Base-by-base conservation (phyloP, 2,329 filamentous ascomycete genomes). In the Ascochyta clinopodiicola region DNA sequence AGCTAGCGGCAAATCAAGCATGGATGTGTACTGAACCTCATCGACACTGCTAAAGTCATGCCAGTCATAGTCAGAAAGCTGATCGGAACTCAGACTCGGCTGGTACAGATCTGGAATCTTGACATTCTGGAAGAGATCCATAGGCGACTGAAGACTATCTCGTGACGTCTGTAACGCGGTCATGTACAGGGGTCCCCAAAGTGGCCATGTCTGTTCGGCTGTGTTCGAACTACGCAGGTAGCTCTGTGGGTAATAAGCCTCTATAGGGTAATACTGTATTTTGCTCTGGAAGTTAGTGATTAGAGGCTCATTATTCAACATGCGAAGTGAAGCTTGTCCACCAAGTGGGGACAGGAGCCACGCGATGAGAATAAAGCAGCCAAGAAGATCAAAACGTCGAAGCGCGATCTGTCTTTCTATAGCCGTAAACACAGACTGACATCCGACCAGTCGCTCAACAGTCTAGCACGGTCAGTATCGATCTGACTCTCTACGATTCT, bases 331-430 rank as follows among this genome's bases (percentile, higher is more conserved):
- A 3, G 44, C n/a, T 13, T 39, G 44, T 15, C 44, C 44, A 1
- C 35, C 44, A 6, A 47, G n/a, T 1, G 44, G 44, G 1, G 44
- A 47, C 5, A 47, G 12, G 1, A 47, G 25, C 35, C 44, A 47
- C 1, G 25, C 44, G 3, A 47, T 15, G 6, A 39, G 15, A 6
- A 47, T 31, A 1, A 19, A 21, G 10, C 47, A 6, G 12, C 59
- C 57, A 7, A 62, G 43, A 1, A 50, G 6, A n/a, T 59, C 57
- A 2, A 59, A n/a, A 12, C 39, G 42, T 0, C 51, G 49, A 3
- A 62, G 38, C 6, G 44, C 53, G n/a, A 60, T 17, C 17, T 55
- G 48, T 42, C 50, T 31, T 39, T 62, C 59, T 12, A 62, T 15
- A 12, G 50, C 50, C 10, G 52, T 44, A 25, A 55, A 62, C 1